phyloP scores from a whole-genome alignment of 75 land plant genomes.

The Picea glauca region DNA sequence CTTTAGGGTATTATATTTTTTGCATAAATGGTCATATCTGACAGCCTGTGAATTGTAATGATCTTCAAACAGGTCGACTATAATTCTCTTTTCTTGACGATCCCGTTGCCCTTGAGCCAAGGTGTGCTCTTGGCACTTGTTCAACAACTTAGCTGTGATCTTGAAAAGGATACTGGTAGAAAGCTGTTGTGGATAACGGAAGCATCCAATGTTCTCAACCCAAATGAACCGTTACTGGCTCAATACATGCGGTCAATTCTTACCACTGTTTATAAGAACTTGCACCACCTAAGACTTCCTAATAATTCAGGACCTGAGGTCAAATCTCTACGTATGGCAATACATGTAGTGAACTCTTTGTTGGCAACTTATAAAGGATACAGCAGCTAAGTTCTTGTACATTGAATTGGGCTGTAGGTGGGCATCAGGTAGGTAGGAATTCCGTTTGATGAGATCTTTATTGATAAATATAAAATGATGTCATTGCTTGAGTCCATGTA shows the following conservation, averaged over 20 bases:
- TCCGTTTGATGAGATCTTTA: not conserved
- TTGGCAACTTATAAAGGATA: constrained; percentile 74
- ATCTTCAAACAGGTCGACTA: constrained; percentile 65
- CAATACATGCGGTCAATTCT: constrained; percentile 76
- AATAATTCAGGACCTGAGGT: constrained; percentile 36
- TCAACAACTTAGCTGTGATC: constrained; percentile 92
- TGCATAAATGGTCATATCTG: not conserved
- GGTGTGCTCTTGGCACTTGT: constrained; percentile 91
- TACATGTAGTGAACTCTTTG: constrained; percentile 91
- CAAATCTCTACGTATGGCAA: constrained; percentile 48
- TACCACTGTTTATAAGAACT: constrained; percentile 70
- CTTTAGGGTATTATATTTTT: not conserved
- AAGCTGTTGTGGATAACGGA: constrained; percentile 89
- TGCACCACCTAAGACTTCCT: constrained; percentile 39
- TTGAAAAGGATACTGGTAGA: constrained; percentile 64
- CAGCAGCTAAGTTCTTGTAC: not conserved
- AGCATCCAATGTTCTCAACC: constrained; percentile 69
- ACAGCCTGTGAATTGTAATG: not conserved
- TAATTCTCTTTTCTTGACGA: constrained; percentile 39
- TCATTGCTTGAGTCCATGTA: not conserved
- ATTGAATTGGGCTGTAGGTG: constrained; percentile 2
- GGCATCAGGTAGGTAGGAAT: not conserved
- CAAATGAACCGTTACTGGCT: constrained; percentile 75
- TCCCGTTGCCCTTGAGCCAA: constrained; percentile 90
- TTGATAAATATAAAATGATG: not conserved